phyloP scores from a whole-genome alignment of 352 stramenopile genomes.

The Pythium rishiriense region DNA sequence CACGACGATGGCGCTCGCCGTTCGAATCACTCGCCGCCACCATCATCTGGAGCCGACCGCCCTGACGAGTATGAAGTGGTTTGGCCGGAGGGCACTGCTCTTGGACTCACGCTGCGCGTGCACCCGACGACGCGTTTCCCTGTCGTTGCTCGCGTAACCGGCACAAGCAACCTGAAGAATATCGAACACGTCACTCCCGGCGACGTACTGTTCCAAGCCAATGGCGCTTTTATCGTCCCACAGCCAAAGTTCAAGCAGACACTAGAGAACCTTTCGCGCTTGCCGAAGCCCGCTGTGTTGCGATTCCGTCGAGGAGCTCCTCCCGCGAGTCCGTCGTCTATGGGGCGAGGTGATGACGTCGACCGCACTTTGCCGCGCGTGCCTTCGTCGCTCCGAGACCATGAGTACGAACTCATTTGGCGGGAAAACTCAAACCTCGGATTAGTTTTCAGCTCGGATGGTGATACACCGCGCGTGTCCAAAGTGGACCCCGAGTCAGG shows the following conservation, averaged over 20 bases:
- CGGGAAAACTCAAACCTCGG: conserved; percentile 81
- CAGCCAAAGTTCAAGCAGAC: conserved; percentile 54
- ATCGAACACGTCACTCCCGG: conserved; percentile 43
- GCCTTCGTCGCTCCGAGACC: conserved; percentile 50
- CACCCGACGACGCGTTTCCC: conserved; percentile 44
- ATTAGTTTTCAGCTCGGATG: conserved; percentile 82
- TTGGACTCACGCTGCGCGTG: conserved; percentile 41
- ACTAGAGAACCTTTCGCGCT: conserved; percentile 37
- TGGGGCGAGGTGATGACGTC: conserved; percentile 36
- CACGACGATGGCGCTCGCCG: conserved; percentile 12
- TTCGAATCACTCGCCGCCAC: conserved; percentile 5
- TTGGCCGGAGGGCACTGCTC: conserved; percentile 40
- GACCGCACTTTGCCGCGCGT: conserved; percentile 55
- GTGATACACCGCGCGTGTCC: conserved; percentile 74
- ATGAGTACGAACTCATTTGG: conserved; percentile 86
- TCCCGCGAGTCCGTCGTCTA: conserved; percentile 25
- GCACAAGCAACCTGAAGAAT: conserved; percentile 45
- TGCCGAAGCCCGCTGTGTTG: conserved; percentile 45
- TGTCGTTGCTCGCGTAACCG: conserved; percentile 44
- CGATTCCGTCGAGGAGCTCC: conserved; percentile 42
- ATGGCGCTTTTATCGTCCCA: conserved; percentile 36
- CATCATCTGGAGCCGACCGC: conserved; percentile 14
- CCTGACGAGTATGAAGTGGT: conserved; percentile 47
- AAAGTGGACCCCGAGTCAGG: conserved; percentile 83
- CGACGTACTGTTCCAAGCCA: conserved; percentile 45